Conservation (phyloP, 2,329 filamentous ascomycete species). For the Biscogniauxia marginata region DNA sequence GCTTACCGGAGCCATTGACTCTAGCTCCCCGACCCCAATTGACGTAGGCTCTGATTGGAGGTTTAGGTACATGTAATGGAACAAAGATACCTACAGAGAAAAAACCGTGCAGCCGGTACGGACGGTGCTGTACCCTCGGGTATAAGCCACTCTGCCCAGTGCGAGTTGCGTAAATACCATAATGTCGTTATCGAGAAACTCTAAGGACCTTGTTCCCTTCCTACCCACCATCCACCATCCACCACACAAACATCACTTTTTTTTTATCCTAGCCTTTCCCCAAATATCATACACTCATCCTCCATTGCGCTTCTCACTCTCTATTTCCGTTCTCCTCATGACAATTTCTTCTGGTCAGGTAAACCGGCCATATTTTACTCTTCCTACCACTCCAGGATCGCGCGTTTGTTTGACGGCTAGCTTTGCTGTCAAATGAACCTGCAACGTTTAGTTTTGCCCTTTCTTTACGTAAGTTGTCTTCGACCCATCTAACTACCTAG, state of each 20-base stretch:
- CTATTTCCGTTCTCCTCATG: constrained; percentile 11
- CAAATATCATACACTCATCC: constrained; percentile 18
- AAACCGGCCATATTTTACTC: constrained; percentile 11
- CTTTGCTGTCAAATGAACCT: constrained; percentile 97
- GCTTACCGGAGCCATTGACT: neutral
- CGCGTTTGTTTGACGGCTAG: constrained; percentile 93
- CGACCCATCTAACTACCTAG: constrained; percentile 7
- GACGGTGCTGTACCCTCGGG: neutral
- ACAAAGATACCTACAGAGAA: neutral
- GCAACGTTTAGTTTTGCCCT: constrained; percentile 64
- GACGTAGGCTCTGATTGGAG: neutral
- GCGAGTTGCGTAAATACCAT: neutral
- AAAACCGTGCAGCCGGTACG: neutral
- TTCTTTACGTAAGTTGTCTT: constrained; percentile 59
- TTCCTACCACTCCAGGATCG: constrained; percentile 37
- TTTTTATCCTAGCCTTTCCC: constrained; percentile 7
- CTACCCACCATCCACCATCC: constrained; percentile 6
- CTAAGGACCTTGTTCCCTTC: constrained; percentile 1
- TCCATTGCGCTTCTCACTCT: constrained; percentile 16
- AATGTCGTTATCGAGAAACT: neutral
- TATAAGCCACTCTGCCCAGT: neutral
- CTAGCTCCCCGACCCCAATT: neutral
- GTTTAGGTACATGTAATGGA: too few relatives aligned
- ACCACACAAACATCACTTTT: constrained; percentile 1
- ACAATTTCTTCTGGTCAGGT: neutral